Evolutionary conservation across 345 rosid species (phyloP).

Genomic region (Anacardium occidentale): DNA sequence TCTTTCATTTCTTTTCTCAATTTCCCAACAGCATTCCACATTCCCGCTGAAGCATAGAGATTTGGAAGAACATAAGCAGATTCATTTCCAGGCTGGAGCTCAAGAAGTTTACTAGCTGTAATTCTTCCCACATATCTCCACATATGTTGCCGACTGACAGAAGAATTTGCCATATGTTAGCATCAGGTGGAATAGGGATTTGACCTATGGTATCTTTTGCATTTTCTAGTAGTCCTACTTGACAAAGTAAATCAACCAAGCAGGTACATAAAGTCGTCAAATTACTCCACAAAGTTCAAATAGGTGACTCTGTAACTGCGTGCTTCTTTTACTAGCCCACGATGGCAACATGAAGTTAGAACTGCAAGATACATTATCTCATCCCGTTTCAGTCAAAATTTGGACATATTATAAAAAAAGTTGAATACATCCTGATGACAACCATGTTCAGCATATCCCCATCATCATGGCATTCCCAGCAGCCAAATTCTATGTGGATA

Average conservation of each 20-base stretch:
- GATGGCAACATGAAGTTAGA: conserved; percentile 49
- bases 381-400: conserved; percentile 39
- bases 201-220: conserved; percentile 37
- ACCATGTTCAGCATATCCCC: conserved; percentile 51
- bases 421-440: conserved; percentile 29
- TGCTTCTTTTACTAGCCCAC: conserved; percentile 41
- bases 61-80: conserved; percentile 42
- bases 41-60: conserved; percentile 44
- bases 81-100: conserved; percentile 38
- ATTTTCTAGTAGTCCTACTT: conserved; percentile 40
- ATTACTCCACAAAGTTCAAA: conserved; percentile 31
- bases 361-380: conserved; percentile 45
- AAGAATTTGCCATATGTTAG: conserved; percentile 44
- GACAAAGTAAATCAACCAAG: conserved; percentile 43
- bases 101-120: conserved; percentile 47
- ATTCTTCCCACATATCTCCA: conserved; percentile 36
- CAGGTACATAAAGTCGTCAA: conserved; percentile 41
- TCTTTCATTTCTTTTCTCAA: conserved; percentile 49
- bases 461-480: conserved; percentile 51
- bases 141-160: conserved; percentile 38
- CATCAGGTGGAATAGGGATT: conserved; percentile 40
- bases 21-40: conserved; percentile 38
- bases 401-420: conserved; percentile 32
- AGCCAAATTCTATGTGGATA: conserved; percentile 29
- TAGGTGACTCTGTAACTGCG: conserved; percentile 23